Evolutionary conservation across 208 protist genomes (phyloP).

Genomic region (Naegleria lovaniensis): DNA sequence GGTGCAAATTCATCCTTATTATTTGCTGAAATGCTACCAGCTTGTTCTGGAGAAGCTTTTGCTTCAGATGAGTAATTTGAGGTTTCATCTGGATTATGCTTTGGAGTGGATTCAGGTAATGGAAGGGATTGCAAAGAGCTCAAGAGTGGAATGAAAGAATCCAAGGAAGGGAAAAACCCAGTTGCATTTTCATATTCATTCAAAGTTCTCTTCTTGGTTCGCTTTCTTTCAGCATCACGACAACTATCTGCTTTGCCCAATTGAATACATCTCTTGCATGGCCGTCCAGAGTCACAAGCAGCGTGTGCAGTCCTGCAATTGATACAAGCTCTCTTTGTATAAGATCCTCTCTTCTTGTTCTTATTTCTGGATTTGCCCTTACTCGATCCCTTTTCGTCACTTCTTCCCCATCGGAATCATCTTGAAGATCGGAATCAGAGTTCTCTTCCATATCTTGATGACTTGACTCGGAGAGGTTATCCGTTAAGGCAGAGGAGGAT

Average conservation of each 20-base stretch:
- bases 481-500: no score
- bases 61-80: background rate
- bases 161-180: background rate
- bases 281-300: slow-evolving; percentile 22
- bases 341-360: slow-evolving; percentile 10
- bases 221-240: slow-evolving; percentile 13
- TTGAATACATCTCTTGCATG: slow-evolving; percentile 19
- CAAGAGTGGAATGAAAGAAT: background rate
- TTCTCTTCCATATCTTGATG: no score
- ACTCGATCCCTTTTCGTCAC: background rate
- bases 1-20: background rate
- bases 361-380: background rate
- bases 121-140: background rate
- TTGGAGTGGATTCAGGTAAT: background rate
- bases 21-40: background rate
- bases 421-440: no score
- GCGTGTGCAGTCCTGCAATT: slow-evolving; percentile 23
- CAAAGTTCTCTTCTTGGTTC: slow-evolving; percentile 7
- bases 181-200: background rate
- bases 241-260: background rate
- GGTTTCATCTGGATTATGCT: background rate
- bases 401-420: background rate
- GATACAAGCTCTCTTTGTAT: slow-evolving; percentile 18
- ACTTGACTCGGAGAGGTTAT: no score
- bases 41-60: background rate